These are phyloP conservation scores for Lasiosphaeriaceae sp. DNA, from an alignment of 495 filamentous ascomycete species.

Conservation along the genomic window DNA sequence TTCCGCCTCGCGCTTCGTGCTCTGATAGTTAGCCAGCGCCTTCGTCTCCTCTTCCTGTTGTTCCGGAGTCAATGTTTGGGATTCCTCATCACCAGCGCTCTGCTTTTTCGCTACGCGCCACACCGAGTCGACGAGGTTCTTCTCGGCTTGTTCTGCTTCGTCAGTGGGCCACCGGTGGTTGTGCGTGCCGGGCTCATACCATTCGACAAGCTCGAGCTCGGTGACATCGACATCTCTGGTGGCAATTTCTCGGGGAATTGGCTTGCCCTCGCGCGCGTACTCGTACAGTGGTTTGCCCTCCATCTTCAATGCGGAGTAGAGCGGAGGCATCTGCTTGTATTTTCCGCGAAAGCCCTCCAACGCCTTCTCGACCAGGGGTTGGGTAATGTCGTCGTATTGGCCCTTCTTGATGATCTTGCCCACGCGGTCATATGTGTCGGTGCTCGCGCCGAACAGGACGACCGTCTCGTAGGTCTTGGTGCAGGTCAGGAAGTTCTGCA, in stretches of 20 bases:
- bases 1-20: slow-evolving; percentile 46
- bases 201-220: slow-evolving; percentile 76
- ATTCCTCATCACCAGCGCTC: slow-evolving; percentile 24
- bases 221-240: slow-evolving; percentile 70
- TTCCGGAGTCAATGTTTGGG: slow-evolving; percentile 38
- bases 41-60: slow-evolving; percentile 45
- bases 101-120: slow-evolving; percentile 49
- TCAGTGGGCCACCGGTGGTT: slow-evolving; percentile 66
- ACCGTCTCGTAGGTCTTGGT: slow-evolving; percentile 91
- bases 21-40: slow-evolving; percentile 40
- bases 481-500: slow-evolving; percentile 74
- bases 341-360: slow-evolving; percentile 75
- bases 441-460: slow-evolving; percentile 85
- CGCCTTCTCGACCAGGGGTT: slow-evolving; percentile 70
- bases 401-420: slow-evolving; percentile 76
- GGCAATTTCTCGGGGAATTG: slow-evolving; percentile 78
- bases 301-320: slow-evolving; percentile 87
- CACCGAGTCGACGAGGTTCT: slow-evolving; percentile 68
- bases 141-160: slow-evolving; percentile 68
- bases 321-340: slow-evolving; percentile 85
- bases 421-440: slow-evolving; percentile 82
- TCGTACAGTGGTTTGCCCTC: slow-evolving; percentile 92
- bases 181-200: slow-evolving; percentile 81
- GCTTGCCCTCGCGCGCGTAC: slow-evolving; percentile 86
- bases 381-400: slow-evolving; percentile 73